A percentile compares a stretch with the other conserved stretches of the same genome.
Conservation (phyloP, 2,329 filamentous ascomycete genomes). For the Emergomyces africanus region DNA sequence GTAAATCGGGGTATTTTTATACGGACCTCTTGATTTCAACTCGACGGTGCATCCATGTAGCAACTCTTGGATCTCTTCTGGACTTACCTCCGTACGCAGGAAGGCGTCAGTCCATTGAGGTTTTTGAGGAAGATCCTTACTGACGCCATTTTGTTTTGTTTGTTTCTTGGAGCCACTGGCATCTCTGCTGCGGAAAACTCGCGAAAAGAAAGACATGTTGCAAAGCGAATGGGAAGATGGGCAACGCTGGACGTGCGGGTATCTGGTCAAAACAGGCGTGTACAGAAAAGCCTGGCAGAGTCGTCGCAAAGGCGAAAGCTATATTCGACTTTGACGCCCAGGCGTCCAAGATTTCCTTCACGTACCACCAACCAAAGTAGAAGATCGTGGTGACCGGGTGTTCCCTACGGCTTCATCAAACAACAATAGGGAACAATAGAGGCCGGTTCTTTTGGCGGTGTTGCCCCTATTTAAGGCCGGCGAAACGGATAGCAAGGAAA, state of each 20-base stretch:
- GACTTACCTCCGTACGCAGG: constrained; percentile 65
- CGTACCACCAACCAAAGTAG: background rate
- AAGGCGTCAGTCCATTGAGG: constrained; percentile 83
- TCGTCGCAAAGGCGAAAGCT: background rate
- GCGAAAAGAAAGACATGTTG: constrained; percentile 46
- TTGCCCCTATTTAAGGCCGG: background rate
- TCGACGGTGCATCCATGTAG: constrained; percentile 75
- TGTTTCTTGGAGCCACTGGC: constrained; percentile 49
- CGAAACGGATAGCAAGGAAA: background rate
- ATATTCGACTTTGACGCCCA: background rate
- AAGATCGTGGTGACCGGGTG: background rate
- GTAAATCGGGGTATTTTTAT: constrained; percentile 1
- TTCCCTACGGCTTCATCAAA: background rate
- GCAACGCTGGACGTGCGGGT: background rate
- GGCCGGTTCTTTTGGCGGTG: background rate
- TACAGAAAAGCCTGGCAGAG: background rate
- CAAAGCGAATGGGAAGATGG: background rate
- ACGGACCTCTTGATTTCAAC: constrained; percentile 83
- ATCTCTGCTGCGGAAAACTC: constrained; percentile 64
- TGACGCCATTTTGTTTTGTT: constrained; percentile 37
- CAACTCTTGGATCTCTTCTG: constrained; percentile 83
- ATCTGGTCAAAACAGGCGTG: background rate
- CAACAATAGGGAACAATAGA: background rate
- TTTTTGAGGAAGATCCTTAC: constrained; percentile 48
- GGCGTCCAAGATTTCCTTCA: background rate